Evolutionary conservation across 2,329 filamentous ascomycete genomes (phyloP), one percentile per base, ranked within the genome.

Genomic region (Trichoderma oligosporum): DNA sequence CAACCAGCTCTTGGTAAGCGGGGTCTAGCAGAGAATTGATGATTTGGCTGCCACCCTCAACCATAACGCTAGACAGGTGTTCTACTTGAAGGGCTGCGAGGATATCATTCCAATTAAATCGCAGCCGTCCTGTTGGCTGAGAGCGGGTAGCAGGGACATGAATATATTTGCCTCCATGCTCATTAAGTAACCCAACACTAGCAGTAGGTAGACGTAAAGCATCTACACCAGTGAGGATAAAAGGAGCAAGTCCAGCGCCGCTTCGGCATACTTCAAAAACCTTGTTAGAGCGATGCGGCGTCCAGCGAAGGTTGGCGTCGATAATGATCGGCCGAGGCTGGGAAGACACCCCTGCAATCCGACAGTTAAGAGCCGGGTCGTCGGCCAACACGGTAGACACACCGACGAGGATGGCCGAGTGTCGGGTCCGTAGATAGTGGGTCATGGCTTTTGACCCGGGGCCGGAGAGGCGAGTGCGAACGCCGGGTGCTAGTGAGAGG

Each of bases 371-470:
- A 2, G 84, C 85, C 2, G 93, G 93, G 67, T 96, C 83, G 70
- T 97, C 93, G 18, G 89, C 87, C 24, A 90, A 76, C 7, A 91
- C 89, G 1, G 93, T 97, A 2, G 88, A 88, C 4, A 87, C 89
- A 20, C 93, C 93, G 29, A 97, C 78, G 22, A 95, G 79, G 63
- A 97, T 96, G 36, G 89, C 91, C 61, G 89, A 84, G 73, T 97
- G 91, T 14, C 81, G 82, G 11, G 86, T 86, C 65, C 93, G 89
- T 25, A 97, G 82, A 69, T 88, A 90, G 72, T 97, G 93, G 0
- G 93, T 97, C 90, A 97, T 95, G 53, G 89, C 82, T 72, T 96
- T 96, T 35, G 90, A 90, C 61, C 86, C 79, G 0, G 87, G 82
- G 3, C 92, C 92, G 1, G 93, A 97, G 12, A 97, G 82, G 0